These are phyloP conservation scores for Boeremia lycopersici DNA, from an alignment of 2,329 filamentous ascomycete species.

Conservation along the genomic window DNA sequence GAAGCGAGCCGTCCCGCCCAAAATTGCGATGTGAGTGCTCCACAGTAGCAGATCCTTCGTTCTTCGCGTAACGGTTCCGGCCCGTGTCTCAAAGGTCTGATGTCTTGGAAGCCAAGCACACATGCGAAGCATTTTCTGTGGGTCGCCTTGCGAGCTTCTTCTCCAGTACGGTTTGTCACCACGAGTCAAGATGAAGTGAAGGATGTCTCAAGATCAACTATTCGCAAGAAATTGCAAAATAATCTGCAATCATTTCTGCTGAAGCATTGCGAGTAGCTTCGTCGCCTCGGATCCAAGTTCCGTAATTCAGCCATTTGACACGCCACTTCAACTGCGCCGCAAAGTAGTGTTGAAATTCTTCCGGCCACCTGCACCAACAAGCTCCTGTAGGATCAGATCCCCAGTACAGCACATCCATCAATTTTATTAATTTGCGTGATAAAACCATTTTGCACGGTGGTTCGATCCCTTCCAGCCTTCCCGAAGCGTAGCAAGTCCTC, in stretches of 20 bases:
- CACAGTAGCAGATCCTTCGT: constrained; percentile 8
- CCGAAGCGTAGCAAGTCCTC: neutral
- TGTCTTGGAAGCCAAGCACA: neutral
- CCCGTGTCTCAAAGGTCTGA: neutral
- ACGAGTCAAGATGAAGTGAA: too few species aligned
- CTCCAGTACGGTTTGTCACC: too few species aligned
- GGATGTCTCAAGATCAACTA: too few species aligned
- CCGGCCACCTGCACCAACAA: neutral
- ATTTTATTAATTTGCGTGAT: neutral
- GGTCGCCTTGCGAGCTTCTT: too few species aligned
- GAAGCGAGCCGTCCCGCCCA: constrained; percentile 2
- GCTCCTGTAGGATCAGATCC: constrained; percentile 1
- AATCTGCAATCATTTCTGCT: too few species aligned
- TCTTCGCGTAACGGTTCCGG: constrained; percentile 4
- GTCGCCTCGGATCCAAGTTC: neutral
- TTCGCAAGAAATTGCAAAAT: too few species aligned
- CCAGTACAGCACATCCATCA: neutral
- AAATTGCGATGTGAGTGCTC: constrained; percentile 1
- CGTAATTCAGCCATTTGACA: neutral
- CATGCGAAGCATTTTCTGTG: too few species aligned
- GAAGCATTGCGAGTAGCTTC: neutral
- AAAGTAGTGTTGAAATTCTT: constrained; percentile 1
- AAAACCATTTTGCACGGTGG: neutral
- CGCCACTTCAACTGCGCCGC: constrained; percentile 1
- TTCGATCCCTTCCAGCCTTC: neutral